Percentiles rank a stretch among this genome's conserved stretches.
Conservation (phyloP, 352 stramenopile genomes). For the Pythium biforme region DNA sequence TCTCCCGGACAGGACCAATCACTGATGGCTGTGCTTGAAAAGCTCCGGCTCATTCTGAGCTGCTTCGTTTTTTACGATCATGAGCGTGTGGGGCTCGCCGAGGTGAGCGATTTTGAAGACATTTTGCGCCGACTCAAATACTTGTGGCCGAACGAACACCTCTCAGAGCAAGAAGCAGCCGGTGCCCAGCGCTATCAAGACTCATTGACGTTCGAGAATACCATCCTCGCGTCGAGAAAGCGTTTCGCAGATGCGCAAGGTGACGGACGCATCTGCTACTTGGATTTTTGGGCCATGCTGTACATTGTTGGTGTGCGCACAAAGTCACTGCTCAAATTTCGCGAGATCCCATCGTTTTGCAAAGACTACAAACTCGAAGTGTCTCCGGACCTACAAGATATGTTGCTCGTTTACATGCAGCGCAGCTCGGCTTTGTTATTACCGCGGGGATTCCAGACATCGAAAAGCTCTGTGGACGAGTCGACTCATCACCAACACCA, state of each 20-base stretch:
- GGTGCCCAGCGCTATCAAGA: conserved; percentile 26
- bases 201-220: conserved; percentile 53
- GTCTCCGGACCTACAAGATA: conserved; percentile 37
- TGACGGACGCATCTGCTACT: conserved; percentile 69
- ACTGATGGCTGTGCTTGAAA: conserved; percentile 33
- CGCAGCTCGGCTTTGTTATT: conserved; percentile 55
- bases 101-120: conserved; percentile 46
- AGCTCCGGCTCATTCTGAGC: conserved; percentile 60
- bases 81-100: conserved; percentile 48
- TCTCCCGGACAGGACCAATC: conserved; percentile 2
- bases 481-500: conserved; percentile 8
- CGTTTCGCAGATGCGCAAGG: conserved; percentile 54
- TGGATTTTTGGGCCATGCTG: conserved; percentile 84
- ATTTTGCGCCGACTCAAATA: conserved; percentile 60
- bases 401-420: conserved; percentile 59
- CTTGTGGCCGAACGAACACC: conserved; percentile 53
- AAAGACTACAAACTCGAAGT: conserved; percentile 80
- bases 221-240: conserved; percentile 38
- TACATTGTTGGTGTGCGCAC: conserved; percentile 72
- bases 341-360: conserved; percentile 71
- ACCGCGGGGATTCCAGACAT: conserved; percentile 52
- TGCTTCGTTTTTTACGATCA: conserved; percentile 78
- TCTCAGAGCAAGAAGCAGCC: conserved; percentile 38
- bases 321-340: conserved; percentile 51
- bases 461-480: conserved; percentile 48